Evolutionary conservation across 352 stramenopile genomes (phyloP), one percentile per base, ranked within the genome.

Genomic region (Globisporangium echinulatum): DNA sequence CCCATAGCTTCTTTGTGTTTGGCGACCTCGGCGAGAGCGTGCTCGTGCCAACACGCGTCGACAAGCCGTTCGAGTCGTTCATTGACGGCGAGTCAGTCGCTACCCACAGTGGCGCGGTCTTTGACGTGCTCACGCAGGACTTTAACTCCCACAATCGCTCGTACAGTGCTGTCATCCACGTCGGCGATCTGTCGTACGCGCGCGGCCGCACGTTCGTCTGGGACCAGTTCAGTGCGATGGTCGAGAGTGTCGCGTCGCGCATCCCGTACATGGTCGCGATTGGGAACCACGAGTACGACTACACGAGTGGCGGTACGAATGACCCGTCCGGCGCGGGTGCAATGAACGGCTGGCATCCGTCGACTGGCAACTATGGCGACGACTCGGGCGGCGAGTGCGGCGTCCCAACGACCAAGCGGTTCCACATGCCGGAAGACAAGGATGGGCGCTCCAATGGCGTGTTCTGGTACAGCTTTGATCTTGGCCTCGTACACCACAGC

Each of bases 391-490:
- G 82, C 39, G 84, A 93, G 58, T 91, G 84, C 56, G 87, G 76
- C 1, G 84, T 91, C 46, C 82, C 84, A 8, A 91, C 87, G 74
- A 82, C 71, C 38, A 82, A 90, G 57, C 84, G 84, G 36, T 93
- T 76, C 69, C 72, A 82, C 46, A 68, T 77, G 11, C 84, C 84
- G 7, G 60, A 64, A 17, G 91, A 85, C 43, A 78, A 78, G 38
- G 76, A 85, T 40, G 6, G 19, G 14, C 46, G 8, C 14, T 59
- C 64, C 33, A 84, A 82, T 38, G 56, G 62, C 7, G 79, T 93
- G 36, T 94, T 88, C 64, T 95, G 89, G 86, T 92, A 97, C 70
- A 96, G 80, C 9, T 97, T 96, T 65, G 74, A 96, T 51, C 89
- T 92, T 57, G 83, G 71, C 15, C 79, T 81, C 51, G 77, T 97